Conservation (phyloP, 2,329 filamentous ascomycete genomes). For the Exophiala aquamarina region DNA sequence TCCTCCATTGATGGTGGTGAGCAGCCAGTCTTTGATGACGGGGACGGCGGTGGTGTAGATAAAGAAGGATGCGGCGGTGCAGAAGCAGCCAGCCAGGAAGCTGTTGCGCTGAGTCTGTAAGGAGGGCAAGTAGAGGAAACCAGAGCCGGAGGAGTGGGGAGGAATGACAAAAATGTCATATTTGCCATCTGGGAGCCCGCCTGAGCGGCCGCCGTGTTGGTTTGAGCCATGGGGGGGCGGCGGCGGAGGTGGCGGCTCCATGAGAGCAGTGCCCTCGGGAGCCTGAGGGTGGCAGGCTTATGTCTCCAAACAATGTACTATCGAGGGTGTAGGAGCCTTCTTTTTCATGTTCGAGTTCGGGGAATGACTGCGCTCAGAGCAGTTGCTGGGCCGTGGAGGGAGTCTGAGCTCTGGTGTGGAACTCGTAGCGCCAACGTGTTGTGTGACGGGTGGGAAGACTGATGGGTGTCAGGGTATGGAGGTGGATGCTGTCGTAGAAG, state of each 20-base stretch:
- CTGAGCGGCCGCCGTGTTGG: conserved; percentile 57
- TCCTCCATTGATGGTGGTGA: conserved; percentile 67
- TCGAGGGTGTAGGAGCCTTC: conserved; percentile 14
- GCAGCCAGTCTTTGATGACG: conserved; percentile 71
- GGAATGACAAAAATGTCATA: conserved; percentile 98
- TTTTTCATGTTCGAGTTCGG: conserved; percentile 24
- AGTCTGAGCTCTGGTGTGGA: conserved; percentile 9
- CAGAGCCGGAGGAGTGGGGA: conserved; percentile 81
- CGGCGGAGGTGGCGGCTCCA: conserved; percentile 66
- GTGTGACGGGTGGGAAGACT: background rate
- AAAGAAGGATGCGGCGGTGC: conserved; percentile 69
- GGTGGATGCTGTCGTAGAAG: background rate
- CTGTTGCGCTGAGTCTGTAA: conserved; percentile 83
- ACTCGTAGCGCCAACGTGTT: conserved; percentile 5
- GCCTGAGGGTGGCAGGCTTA: conserved; percentile 4
- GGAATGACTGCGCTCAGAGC: conserved; percentile 15
- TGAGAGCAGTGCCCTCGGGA: conserved; percentile 23
- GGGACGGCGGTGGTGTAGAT: conserved; percentile 74
- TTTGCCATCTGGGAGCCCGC: conserved; percentile 78
- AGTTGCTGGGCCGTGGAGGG: conserved; percentile 6
- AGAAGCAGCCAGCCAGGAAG: conserved; percentile 82
- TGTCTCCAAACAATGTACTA: conserved; percentile 14
- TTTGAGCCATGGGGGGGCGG: conserved; percentile 78
- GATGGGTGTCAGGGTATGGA: background rate
- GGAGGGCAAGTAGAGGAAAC: conserved; percentile 93